Percentiles rank a stretch among this genome's conserved stretches.
Evolutionary conservation across 768 basidiomycete species (phyloP).

Genomic region (Boletus pseudopeckii): DNA sequence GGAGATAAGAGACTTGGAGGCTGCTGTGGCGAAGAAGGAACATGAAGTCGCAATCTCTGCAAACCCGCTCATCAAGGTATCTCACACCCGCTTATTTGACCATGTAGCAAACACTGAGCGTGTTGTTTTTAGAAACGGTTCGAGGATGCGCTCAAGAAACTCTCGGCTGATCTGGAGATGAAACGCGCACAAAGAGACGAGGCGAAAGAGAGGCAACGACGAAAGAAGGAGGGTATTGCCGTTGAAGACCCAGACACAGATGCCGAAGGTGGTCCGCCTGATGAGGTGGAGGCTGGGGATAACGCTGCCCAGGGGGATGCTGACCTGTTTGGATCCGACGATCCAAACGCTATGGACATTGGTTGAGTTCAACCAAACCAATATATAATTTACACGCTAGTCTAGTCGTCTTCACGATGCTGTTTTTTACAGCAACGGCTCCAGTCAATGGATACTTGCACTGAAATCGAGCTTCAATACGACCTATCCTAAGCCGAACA

Average conservation of each 20-base stretch:
- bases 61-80: constrained; percentile 84
- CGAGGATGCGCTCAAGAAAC: constrained; percentile 87
- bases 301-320: constrained; percentile 23
- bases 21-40: constrained; percentile 82
- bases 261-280: constrained; percentile 37
- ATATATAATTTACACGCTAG: not conserved
- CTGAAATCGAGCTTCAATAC: not conserved
- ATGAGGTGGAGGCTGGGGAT: constrained; percentile 31
- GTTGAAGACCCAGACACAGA: constrained; percentile 39
- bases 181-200: constrained; percentile 78
- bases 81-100: not conserved
- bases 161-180: constrained; percentile 81
- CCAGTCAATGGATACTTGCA: not conserved
- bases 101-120: not conserved
- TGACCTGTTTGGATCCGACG: constrained; percentile 49
- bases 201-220: constrained; percentile 68
- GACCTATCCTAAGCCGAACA: not conserved
- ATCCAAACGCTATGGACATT: constrained; percentile 35
- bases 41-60: constrained; percentile 78
- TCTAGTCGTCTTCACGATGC: not conserved
- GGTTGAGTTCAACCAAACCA: constrained; percentile 14
- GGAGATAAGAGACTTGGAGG: constrained; percentile 86
- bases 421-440: not conserved
- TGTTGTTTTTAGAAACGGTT: constrained; percentile 69
- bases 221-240: constrained; percentile 64